Evolutionary conservation across 148 eudicot species (phyloP), one percentile per base, ranked within the genome.

Genomic region (Chenopodium suecicum): DNA sequence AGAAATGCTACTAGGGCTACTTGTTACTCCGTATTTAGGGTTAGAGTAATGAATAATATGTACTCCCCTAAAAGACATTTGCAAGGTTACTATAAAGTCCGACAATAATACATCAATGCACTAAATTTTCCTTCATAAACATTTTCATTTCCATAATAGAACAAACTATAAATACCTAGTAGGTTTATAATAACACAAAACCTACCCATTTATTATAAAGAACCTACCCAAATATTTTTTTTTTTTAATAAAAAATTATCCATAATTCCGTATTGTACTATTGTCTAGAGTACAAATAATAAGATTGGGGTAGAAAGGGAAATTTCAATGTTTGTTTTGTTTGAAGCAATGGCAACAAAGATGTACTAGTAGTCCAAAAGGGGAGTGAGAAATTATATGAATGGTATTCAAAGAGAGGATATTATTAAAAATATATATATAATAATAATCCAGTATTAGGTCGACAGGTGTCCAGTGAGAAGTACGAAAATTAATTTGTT

Each of bases 391-490:
- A 66, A 66, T 3, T 70, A 25, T 22, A 41, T 41, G 50, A 12
- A 70, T 19, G 13, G 3, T 19, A 70, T 17, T 70, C 22, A 41
- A 48, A 47, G n/a, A 10, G 4, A 56, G 13, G 37, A 4, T 12
- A 19, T 41, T 41, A 41, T 41, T 41, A 41, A 41, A 41, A 41
- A 37, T 3, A 37, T 37, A 5, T 4, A 37, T 37, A 37, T 4
- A 5, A 41, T 5, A 0, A 41, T 41, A 41, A 41, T 4, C 83
- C 32, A 84, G 3, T 78, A 65, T 67, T 16, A 73, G 14, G 69
- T 72, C 82, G 84, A 84, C 86, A 81, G 23, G 79, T 84, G 82
- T 52, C 7, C 14, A 52, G 75, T 66, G 79, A 81, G 82, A 47
- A 58, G 66, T 74, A 70, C 46, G 25, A 63, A 41, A 31, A 50